These are phyloP conservation scores for Coemansia sp. DNA, from an alignment of 192 early-diverging fungal genomes.

Conservation along the genomic window DNA sequence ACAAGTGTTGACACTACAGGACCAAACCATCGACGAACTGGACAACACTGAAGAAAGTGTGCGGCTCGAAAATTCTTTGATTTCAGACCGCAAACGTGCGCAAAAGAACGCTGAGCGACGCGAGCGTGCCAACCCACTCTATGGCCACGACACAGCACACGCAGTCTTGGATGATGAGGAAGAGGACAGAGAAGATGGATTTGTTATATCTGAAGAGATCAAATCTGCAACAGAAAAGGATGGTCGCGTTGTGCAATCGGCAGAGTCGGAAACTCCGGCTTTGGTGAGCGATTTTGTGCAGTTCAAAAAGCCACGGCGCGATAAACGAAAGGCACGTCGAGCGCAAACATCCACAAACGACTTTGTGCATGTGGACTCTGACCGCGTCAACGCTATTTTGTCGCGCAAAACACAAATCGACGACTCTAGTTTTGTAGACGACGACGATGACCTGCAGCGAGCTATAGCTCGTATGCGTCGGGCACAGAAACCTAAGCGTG, in stretches of 20 bases:
- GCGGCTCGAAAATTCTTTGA: constrained; percentile 67
- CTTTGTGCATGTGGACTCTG: constrained; percentile 24
- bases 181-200: constrained; percentile 16
- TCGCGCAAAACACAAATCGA: constrained; percentile 6
- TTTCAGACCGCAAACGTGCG: constrained; percentile 67
- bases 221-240: constrained; percentile 67
- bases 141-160: constrained; percentile 30
- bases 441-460: constrained; percentile 91
- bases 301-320: constrained; percentile 74
- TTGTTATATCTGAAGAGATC: background rate
- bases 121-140: constrained; percentile 54
- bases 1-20: constrained; percentile 83
- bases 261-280: background rate
- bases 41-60: constrained; percentile 61
- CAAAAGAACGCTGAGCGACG: constrained; percentile 76
- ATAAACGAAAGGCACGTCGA: constrained; percentile 53
- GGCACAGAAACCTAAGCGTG: constrained; percentile 17
- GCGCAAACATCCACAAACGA: constrained; percentile 36
- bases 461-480: constrained; percentile 77
- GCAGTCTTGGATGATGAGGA: constrained; percentile 79
- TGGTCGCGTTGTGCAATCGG: constrained; percentile 27
- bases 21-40: constrained; percentile 65
- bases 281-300: constrained; percentile 77
- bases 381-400: constrained; percentile 16
- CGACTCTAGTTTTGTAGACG: constrained; percentile 78